A percentile compares a stretch with the other conserved stretches of the same genome.
Conservation (phyloP, 1,284 basidiomycete species). For the Cutaneotrichosporon cutaneum region DNA sequence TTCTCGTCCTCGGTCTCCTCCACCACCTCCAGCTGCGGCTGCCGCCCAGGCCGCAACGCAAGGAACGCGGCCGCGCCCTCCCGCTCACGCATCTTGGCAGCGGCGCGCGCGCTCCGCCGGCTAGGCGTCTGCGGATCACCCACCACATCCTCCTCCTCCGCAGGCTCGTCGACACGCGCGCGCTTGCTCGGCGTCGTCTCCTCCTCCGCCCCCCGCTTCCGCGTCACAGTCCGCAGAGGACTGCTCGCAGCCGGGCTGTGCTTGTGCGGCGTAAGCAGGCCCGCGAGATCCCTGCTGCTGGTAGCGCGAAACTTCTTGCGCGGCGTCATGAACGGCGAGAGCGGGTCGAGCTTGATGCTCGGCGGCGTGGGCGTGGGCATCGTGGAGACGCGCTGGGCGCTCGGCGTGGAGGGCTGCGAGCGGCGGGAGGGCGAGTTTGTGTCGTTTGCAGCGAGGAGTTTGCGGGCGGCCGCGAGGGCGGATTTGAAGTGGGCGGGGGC, state of each 20-base stretch:
- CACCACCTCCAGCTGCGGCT: not conserved
- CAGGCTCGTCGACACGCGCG: slow-evolving; percentile 16
- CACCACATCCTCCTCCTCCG: not conserved
- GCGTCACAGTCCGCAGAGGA: slow-evolving; percentile 20
- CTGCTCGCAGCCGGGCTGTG: slow-evolving; percentile 24
- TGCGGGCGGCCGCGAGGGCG: slow-evolving; percentile 31
- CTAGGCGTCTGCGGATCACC: not conserved
- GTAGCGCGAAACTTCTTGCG: slow-evolving; percentile 36
- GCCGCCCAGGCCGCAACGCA: slow-evolving; percentile 42
- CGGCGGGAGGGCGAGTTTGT: not conserved
- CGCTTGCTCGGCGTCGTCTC: slow-evolving; percentile 10
- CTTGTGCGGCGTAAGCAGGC: slow-evolving; percentile 28
- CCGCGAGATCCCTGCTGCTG: slow-evolving; percentile 34
- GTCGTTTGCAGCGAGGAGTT: slow-evolving; percentile 26
- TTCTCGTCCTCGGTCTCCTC: slow-evolving; percentile 13
- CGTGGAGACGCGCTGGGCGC: slow-evolving; percentile 9
- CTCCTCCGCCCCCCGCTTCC: not conserved
- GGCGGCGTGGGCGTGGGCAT: not conserved
- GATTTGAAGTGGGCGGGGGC: slow-evolving; percentile 43
- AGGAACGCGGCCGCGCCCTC: slow-evolving; percentile 39
- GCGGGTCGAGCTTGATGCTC: not conserved
- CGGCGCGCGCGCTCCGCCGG: slow-evolving; percentile 3
- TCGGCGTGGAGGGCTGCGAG: not conserved
- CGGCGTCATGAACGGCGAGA: slow-evolving; percentile 36
- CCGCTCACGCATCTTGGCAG: slow-evolving; percentile 8